phyloP scores from a whole-genome alignment of 176 grass and related monocot genomes.

The Cymbopogon citratus region DNA sequence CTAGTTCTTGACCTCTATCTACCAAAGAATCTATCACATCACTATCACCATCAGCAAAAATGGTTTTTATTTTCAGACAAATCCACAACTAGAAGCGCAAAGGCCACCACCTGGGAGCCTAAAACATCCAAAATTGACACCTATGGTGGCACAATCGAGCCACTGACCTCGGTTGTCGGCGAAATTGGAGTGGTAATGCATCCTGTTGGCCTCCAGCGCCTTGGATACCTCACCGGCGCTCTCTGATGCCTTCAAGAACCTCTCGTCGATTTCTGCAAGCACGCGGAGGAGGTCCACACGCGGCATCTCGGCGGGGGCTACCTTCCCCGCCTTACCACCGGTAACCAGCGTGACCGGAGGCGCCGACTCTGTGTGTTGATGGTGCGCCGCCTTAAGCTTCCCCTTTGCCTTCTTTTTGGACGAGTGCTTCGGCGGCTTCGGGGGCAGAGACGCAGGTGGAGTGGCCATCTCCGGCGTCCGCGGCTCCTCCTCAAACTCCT shows the following conservation, averaged over 20 bases:
- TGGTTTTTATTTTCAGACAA: slow-evolving; percentile 4
- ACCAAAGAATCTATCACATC: slow-evolving; percentile 40
- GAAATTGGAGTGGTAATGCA: slow-evolving; percentile 99
- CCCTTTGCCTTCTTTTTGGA: slow-evolving; percentile 52
- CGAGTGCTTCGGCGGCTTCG: slow-evolving; percentile 35
- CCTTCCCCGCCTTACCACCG: slow-evolving; percentile 48
- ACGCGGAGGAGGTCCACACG: slow-evolving; percentile 56
- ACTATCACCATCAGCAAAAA: slow-evolving; percentile 17
- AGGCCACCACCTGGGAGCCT: not conserved
- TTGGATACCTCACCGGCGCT: slow-evolving; percentile 78
- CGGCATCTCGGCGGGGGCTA: slow-evolving; percentile 29
- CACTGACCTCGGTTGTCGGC: slow-evolving; percentile 71
- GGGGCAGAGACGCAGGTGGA: slow-evolving; percentile 35
- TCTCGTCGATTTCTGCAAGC: slow-evolving; percentile 67
- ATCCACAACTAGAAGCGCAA: not conserved
- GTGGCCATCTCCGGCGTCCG: slow-evolving; percentile 56
- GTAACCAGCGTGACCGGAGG: slow-evolving; percentile 40
- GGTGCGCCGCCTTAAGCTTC: slow-evolving; percentile 48
- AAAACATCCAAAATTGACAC: slow-evolving; percentile 25
- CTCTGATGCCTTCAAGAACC: slow-evolving; percentile 82
- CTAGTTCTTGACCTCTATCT: slow-evolving; percentile 31
- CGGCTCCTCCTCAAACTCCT: slow-evolving; percentile 41
- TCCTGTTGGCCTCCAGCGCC: slow-evolving; percentile 83
- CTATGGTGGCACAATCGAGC: slow-evolving; percentile 18
- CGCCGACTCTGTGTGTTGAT: slow-evolving; percentile 79